phyloP scores from a whole-genome alignment of 176 grass and related monocot genomes.

The Puya raimondii region DNA sequence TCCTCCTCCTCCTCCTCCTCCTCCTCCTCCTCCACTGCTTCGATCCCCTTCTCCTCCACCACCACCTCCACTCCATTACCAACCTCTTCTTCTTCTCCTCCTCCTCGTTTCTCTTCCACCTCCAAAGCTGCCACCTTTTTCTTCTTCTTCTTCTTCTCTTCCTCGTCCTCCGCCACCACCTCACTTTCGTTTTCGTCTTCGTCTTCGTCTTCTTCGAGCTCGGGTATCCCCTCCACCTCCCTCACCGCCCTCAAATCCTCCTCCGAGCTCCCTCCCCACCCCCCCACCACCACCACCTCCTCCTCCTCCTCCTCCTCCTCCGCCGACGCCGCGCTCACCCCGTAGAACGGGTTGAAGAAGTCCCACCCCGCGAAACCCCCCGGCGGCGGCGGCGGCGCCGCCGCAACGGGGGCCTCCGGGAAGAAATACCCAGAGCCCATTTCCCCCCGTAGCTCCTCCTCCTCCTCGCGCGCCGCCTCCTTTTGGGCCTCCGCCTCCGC shows the following conservation, averaged over 20 bases:
- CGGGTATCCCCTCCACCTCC: conserved; percentile 89
- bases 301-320: conserved; percentile 15
- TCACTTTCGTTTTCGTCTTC: conserved; percentile 19
- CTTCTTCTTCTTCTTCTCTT: neutral
- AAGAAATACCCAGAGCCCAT: conserved; percentile 70
- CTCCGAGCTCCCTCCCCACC: conserved; percentile 21
- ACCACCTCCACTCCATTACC: neutral
- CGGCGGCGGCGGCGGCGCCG: conserved; percentile 30
- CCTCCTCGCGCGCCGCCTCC: conserved; percentile 1
- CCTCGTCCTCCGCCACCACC: neutral
- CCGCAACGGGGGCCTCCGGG: conserved; percentile 17
- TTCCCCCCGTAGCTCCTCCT: conserved; percentile 13
- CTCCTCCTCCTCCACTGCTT: conserved; percentile 14
- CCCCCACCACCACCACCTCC: neutral
- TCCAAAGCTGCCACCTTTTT: conserved; percentile 16
- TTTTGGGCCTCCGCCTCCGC: neutral
- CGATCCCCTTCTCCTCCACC: neutral
- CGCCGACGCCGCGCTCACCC: conserved; percentile 28
- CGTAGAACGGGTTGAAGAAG: conserved; percentile 95
- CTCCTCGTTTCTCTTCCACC: conserved; percentile 24
- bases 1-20: conserved; percentile 40
- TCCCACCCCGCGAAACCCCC: conserved; percentile 57
- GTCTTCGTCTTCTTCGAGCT: conserved; percentile 76
- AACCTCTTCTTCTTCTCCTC: conserved; percentile 27
- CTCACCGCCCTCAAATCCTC: conserved; percentile 70